Base-by-base conservation (phyloP, 169 alveolate genomes). In the Amoebophrya sp. region DNA sequence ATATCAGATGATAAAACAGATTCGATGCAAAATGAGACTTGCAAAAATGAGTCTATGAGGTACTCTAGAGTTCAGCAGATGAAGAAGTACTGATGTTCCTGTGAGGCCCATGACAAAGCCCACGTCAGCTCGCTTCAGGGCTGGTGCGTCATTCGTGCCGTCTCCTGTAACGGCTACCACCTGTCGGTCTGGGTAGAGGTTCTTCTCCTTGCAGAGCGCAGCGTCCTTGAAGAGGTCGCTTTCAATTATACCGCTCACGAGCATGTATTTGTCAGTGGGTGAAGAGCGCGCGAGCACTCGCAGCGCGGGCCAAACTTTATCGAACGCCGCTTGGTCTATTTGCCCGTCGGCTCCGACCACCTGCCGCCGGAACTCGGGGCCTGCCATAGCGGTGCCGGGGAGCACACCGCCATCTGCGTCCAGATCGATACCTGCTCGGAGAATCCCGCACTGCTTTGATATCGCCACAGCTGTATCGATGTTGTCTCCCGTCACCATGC, bases 121-220 rank as follows among this genome's bases (percentile, higher is more conserved):
- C 0, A 97, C 97, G 93, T 97, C 98, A 0, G 98, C 98, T 91
- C 95, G 96, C 92, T 95, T 96, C 54, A 97, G 95, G 38, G 99
- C 99, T 91, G 99, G 98, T 6, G 97, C 98, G 95, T 97, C 99
- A 94, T 97, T 96, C 2, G 98, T 96, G 89, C 98, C 98, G 94
- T 97, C 98, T 33, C 99, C 99, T 18, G 99, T 97, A 6, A 97
- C 99, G n/a, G 98, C 99, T 0, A 97, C 98, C 41, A 90, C 92
- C 40, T 90, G 92, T 34, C 92, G 1, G 39, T 90, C 92, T 12
- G 92, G 92, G 41, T 41, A 90, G 92, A 90, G 41, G 14, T 54
- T 54, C 2, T n/a, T 41, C 41, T 23, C 41, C 41, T 0, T n/a
- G 3, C 77, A 41, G 0, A 54, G 41, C 41, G 41, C 41, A 29